phyloP scores from a whole-genome alignment of 2,329 filamentous ascomycete genomes.

The Verticillium alfalfae region DNA sequence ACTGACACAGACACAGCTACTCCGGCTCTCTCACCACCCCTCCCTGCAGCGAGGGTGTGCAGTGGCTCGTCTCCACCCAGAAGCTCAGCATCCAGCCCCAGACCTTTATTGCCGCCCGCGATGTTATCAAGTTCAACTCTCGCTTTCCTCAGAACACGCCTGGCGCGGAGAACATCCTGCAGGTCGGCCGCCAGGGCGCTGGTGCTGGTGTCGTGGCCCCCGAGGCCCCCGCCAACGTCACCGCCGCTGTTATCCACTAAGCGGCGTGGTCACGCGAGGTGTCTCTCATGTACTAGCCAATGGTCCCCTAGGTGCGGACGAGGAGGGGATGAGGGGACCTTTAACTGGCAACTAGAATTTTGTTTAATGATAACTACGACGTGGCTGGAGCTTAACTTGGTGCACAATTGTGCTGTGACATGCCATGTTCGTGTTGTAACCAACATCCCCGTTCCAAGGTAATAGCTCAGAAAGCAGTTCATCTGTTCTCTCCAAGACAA shows the following conservation, averaged over 20 bases:
- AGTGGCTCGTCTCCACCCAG: constrained; percentile 41
- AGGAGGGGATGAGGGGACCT: not conserved
- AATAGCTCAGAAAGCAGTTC: too few species aligned
- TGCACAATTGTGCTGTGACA: not conserved
- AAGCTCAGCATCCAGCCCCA: constrained; percentile 28
- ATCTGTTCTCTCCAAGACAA: too few species aligned
- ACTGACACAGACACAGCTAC: constrained; percentile 22
- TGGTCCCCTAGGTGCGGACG: not conserved
- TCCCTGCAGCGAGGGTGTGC: constrained; percentile 40
- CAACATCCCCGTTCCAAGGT: too few species aligned
- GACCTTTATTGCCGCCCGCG: constrained; percentile 31
- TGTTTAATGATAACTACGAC: not conserved
- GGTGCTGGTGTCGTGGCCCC: not conserved
- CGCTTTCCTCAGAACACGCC: constrained; percentile 37
- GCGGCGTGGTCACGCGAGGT: not conserved
- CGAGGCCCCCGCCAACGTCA: not conserved
- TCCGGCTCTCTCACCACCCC: constrained; percentile 43
- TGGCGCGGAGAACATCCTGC: constrained; percentile 30
- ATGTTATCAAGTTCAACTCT: constrained; percentile 42
- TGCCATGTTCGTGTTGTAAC: not conserved
- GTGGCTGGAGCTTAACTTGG: not conserved
- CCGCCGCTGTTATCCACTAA: not conserved
- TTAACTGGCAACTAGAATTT: not conserved
- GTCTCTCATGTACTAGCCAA: not conserved
- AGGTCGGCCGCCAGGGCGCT: constrained; percentile 7